Evolutionary conservation across 352 stramenopile species (phyloP).

Genomic region (Globisporangium nagaii): DNA sequence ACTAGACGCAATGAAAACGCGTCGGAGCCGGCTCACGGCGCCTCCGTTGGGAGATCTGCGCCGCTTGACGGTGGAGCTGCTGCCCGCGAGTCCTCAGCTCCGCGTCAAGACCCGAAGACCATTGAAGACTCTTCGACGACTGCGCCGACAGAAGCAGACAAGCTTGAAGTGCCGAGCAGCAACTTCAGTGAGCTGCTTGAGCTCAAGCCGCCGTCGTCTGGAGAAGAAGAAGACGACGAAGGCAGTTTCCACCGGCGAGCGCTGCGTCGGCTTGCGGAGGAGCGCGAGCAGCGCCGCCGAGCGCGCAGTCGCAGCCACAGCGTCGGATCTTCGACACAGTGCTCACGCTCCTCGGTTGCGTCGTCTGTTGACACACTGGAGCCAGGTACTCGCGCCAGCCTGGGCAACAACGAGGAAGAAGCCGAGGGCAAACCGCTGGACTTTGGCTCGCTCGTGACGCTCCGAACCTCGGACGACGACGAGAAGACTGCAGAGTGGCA

Average conservation of each 20-base stretch:
- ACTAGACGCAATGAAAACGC: too few species aligned
- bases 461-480: slow-evolving; percentile 15
- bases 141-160: neutral
- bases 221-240: slow-evolving; percentile 11
- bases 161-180: neutral
- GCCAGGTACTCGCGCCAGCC: neutral
- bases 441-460: slow-evolving; percentile 22
- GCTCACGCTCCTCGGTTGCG: slow-evolving; percentile 6
- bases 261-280: slow-evolving; percentile 29
- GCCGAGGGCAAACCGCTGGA: slow-evolving; percentile 9
- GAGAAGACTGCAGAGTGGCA: slow-evolving; percentile 22
- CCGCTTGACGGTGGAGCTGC: too few species aligned
- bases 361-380: slow-evolving; percentile 7
- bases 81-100: too few species aligned
- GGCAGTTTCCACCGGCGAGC: slow-evolving; percentile 27
- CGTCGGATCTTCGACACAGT: neutral
- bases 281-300: slow-evolving; percentile 24
- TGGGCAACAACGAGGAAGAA: neutral
- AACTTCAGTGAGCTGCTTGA: slow-evolving; percentile 37
- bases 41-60: too few species aligned
- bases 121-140: too few species aligned
- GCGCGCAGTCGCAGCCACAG: neutral
- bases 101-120: too few species aligned
- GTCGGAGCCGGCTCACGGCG: too few species aligned
- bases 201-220: slow-evolving; percentile 12